phyloP scores from a whole-genome alignment of 2,329 filamentous ascomycete species.

The Trichoderma pleuroti region DNA sequence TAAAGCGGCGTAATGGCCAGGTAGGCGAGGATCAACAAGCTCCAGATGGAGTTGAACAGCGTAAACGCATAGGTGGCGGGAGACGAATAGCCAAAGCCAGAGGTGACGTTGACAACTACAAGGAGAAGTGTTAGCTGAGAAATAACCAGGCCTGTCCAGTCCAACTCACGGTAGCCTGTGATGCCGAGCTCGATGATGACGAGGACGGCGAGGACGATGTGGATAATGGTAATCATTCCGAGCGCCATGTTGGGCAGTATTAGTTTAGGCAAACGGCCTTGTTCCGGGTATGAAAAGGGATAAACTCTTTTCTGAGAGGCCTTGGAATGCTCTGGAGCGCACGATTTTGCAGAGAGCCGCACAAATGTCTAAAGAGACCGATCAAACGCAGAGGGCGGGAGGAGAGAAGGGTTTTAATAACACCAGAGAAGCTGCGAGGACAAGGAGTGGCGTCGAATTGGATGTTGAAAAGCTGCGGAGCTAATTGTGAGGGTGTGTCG shows the following conservation, averaged over 20 bases:
- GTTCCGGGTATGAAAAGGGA: not conserved
- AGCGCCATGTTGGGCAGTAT: conserved; percentile 45
- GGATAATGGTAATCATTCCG: conserved; percentile 58
- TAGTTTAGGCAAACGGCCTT: not conserved
- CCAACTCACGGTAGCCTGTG: conserved; percentile 63
- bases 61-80: conserved; percentile 69
- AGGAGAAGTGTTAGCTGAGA: not conserved
- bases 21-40: conserved; percentile 67
- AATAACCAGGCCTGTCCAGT: no score
- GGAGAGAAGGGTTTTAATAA: conserved; percentile 3
- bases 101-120: conserved; percentile 21
- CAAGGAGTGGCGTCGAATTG: conserved; percentile 10
- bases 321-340: not conserved
- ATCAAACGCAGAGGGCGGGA: not conserved
- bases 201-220: conserved; percentile 64
- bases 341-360: not conserved
- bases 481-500: conserved; percentile 3
- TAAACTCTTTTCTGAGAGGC: not conserved
- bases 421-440: not conserved
- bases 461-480: conserved; percentile 9
- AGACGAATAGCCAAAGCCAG: conserved; percentile 25
- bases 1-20: conserved; percentile 65
- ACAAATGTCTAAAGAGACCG: not conserved
- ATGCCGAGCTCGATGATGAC: conserved; percentile 72
- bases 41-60: conserved; percentile 76